Evolutionary conservation across 1,139 yeast species (phyloP), one percentile per base, ranked within the genome.

Genomic region (Scheffersomyces insectosa): DNA sequence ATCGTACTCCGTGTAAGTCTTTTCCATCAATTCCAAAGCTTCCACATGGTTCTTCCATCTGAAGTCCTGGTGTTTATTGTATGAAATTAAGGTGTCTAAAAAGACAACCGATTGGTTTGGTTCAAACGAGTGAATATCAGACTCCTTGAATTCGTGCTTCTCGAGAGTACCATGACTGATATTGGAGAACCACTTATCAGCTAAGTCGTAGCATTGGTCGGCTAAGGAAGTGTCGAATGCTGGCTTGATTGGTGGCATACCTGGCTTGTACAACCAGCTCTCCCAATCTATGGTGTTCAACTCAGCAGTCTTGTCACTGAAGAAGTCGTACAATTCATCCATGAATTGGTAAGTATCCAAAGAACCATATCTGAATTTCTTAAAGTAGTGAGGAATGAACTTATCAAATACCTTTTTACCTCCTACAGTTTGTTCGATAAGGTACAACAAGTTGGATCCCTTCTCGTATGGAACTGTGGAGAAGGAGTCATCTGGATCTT

Each of bases 381-480:
- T 67, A 66, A 90, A 90, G 68, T 90, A 90, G 63, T 77, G 77
- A 42, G 87, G 88, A 54, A 90, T 83, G 60, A 87, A 90, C 38
- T 85, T 84, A 62, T 88, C 95, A 62, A 88, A 90, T 13, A 63
- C 76, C 15, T 70, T 72, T 46, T 63, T 66, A 27, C 88, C 88
- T 37, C 93, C 89, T 13, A 76, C 67, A 16, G 50, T 42, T 42
- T 72, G 76, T 65, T 90, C 97, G 42, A 90, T 72, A 54, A 80
- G 79, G 66, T 81, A 88, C 49, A 90, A 72, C 57, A 90, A 75
- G 56, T 85, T 88, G 59, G 85, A 86, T 3, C 97, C 97, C 66
- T 88, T 89, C 62, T 89, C 97, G 65, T 90, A 90, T 1, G 97
- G 97, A 35, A 88, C 96, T 5, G 86, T 76, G 31, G 91, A 83